These are phyloP conservation scores for Hymenoscyphus linearis DNA, from an alignment of 2,329 filamentous ascomycete species.

Conservation along the genomic window DNA sequence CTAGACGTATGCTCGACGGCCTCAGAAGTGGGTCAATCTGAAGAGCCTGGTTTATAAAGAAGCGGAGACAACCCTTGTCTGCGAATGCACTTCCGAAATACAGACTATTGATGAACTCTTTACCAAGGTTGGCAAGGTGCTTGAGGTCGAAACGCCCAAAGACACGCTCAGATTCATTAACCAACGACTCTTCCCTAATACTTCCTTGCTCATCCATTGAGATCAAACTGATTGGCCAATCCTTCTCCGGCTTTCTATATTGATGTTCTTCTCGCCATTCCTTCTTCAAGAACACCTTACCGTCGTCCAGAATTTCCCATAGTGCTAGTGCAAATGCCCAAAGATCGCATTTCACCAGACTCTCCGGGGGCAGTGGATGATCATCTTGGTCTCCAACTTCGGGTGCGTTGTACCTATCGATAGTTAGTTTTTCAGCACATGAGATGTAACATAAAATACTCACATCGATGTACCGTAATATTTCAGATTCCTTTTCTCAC, in stretches of 20 bases:
- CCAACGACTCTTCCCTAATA: neutral
- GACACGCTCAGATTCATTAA: neutral
- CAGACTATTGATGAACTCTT: neutral
- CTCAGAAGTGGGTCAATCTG: neutral
- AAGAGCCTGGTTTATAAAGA: neutral
- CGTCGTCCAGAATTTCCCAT: constrained; percentile 3
- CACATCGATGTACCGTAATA: constrained; percentile 4
- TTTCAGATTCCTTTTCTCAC: neutral
- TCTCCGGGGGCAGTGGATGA: neutral
- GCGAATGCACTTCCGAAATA: neutral
- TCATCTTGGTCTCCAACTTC: neutral
- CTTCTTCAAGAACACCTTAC: neutral
- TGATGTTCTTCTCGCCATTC: neutral
- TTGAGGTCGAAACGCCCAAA: constrained; percentile 1
- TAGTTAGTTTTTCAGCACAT: neutral
- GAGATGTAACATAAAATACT: neutral
- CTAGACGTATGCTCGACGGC: neutral
- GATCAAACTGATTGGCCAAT: neutral
- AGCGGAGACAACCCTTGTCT: neutral
- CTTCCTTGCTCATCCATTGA: neutral
- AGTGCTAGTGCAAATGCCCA: constrained; percentile 1
- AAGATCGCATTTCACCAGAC: constrained; percentile 3
- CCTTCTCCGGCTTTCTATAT: neutral
- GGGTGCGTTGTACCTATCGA: constrained; percentile 1
- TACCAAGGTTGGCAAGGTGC: neutral